These are phyloP conservation scores for Lasiodiplodia hormozganensis DNA, from an alignment of 2,329 filamentous ascomycete genomes.

Conservation along the genomic window DNA sequence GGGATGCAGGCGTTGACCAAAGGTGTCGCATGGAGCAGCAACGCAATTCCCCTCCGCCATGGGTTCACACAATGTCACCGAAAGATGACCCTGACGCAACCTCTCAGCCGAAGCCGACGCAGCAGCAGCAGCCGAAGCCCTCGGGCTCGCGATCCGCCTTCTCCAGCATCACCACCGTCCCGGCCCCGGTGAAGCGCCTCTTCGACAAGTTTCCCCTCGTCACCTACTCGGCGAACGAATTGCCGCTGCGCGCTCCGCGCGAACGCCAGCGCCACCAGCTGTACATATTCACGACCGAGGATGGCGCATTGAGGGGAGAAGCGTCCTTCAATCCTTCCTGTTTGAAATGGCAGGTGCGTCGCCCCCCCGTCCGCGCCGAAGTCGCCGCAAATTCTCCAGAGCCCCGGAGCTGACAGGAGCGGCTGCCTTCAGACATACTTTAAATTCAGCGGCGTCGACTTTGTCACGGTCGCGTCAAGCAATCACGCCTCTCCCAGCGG, in stretches of 20 bases:
- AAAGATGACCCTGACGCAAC: constrained; percentile 16
- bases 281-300: constrained; percentile 76
- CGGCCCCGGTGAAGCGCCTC: constrained; percentile 77
- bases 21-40: constrained; percentile 8
- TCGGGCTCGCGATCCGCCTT: constrained; percentile 23
- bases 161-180: constrained; percentile 60
- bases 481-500: constrained; percentile 94
- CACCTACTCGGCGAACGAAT: constrained; percentile 75
- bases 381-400: not conserved
- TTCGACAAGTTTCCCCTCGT: constrained; percentile 85
- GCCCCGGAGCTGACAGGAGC: not conserved
- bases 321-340: constrained; percentile 93
- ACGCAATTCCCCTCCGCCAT: constrained; percentile 16
- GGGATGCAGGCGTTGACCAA: not conserved
- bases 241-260: constrained; percentile 68
- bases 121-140: not conserved
- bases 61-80: constrained; percentile 18
- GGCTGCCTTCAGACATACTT: constrained; percentile 73
- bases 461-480: constrained; percentile 73
- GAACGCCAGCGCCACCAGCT: constrained; percentile 63
- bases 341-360: constrained; percentile 87
- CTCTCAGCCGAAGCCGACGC: not conserved
- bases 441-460: constrained; percentile 74
- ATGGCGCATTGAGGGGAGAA: constrained; percentile 65
- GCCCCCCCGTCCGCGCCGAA: not conserved